Evolutionary conservation across 2,329 filamentous ascomycete species (phyloP).

Genomic region (Lachnellula occidentalis): DNA sequence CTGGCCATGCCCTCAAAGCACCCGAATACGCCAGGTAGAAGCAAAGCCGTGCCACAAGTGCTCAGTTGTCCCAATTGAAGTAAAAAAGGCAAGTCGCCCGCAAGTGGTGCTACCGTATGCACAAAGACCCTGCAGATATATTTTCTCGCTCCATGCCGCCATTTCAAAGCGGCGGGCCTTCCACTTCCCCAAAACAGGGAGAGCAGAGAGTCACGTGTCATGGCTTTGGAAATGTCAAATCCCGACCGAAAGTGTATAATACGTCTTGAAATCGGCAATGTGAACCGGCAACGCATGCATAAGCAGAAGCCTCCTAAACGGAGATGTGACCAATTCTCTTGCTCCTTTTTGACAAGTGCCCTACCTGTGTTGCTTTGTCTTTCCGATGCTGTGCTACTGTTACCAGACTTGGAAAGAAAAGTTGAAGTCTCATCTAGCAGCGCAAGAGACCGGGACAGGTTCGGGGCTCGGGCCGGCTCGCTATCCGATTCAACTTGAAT

Average conservation of each 20-base stretch:
- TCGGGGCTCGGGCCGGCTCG: not conserved
- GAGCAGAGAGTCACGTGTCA: not conserved
- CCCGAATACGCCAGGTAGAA: too few species aligned
- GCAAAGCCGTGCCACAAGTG: not conserved
- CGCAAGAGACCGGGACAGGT: not conserved
- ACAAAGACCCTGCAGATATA: not conserved
- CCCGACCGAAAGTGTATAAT: not conserved
- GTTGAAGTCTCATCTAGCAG: not conserved
- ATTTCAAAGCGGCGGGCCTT: not conserved
- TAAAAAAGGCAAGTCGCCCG: not conserved
- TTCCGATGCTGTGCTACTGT: not conserved
- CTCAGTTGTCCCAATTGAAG: not conserved
- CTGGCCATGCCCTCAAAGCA: too few species aligned
- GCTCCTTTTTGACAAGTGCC: not conserved
- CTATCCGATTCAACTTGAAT: not conserved
- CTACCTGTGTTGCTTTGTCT: not conserved
- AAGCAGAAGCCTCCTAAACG: not conserved
- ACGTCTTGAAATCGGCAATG: not conserved
- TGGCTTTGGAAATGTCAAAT: not conserved
- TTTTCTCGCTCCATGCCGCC: not conserved
- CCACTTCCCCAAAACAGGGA: too few species aligned
- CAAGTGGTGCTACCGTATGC: not conserved
- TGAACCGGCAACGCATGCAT: not conserved
- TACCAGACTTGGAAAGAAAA: not conserved
- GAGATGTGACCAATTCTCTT: not conserved